Conservation (phyloP, 371 early-diverging fungal genomes). For the Apophysomyces trapeziformis region DNA sequence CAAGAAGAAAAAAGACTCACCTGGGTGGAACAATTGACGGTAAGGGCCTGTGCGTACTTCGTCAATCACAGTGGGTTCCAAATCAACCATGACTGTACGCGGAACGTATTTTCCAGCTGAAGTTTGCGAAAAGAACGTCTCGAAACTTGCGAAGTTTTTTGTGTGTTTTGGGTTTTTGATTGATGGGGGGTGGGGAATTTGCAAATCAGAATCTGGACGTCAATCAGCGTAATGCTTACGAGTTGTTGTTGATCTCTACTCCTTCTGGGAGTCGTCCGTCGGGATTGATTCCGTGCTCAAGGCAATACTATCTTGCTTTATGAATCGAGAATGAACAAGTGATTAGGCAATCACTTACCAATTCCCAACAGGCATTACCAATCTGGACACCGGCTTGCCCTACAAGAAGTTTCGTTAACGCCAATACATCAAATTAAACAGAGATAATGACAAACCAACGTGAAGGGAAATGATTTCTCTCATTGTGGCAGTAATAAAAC, state of each 20-base stretch:
- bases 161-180: neutral
- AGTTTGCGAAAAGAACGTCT: slow-evolving; percentile 97
- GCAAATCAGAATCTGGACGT: neutral
- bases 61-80: slow-evolving; percentile 97
- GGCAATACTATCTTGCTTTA: slow-evolving; percentile 70
- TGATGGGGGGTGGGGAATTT: neutral
- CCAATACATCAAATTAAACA: neutral
- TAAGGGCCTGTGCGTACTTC: slow-evolving; percentile 96
- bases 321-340: neutral
- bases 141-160: slow-evolving; percentile 1
- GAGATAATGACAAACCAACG: slow-evolving; percentile 41
- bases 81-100: slow-evolving; percentile 96
- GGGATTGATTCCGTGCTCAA: slow-evolving; percentile 96
- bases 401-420: neutral
- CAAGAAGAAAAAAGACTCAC: slow-evolving; percentile 14
- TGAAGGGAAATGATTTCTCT: slow-evolving; percentile 98
- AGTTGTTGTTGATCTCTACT: slow-evolving; percentile 9
- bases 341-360: slow-evolving; percentile 28
- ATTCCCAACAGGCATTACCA: slow-evolving; percentile 99
- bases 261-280: slow-evolving; percentile 86
- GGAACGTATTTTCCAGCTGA: slow-evolving; percentile 98
- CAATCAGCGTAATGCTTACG: slow-evolving; percentile 10
- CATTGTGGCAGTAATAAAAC: slow-evolving; percentile 57
- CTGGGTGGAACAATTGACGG: slow-evolving; percentile 98
- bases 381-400: slow-evolving; percentile 97